Base-by-base conservation (phyloP, 257 asterid species). In the Solanum peruvianum region DNA sequence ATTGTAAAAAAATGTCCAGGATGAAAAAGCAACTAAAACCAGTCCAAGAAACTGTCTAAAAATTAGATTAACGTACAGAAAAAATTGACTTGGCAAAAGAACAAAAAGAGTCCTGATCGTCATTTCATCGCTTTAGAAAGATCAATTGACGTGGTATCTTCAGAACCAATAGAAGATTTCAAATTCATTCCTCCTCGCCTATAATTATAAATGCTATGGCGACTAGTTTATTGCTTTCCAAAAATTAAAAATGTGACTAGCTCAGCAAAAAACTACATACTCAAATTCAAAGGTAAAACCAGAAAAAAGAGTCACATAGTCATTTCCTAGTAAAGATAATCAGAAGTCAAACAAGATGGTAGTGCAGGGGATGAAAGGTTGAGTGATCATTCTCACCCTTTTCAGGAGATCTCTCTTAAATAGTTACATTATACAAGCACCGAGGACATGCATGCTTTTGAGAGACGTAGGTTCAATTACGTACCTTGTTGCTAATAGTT, bases 401-500 rank as follows among this genome's bases (percentile, higher is more conserved):
- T 78, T 27, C 64, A 9, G 25, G 64, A 78, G 42, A 78, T 78
- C 66, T 78, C 66, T 15, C 66, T 14, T 45, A 78, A 78, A 9
- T 45, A 27, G 83, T 13, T 69, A 49, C 58, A 33, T 49, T 35
- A 71, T 71, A 86, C 60, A 73, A 25, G 29, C 20, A 49, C 37
- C 7, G 29, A 29, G 69, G 7, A 11, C 21, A 29, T 81, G 70
- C 82, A 33, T 62, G n/a, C 44, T 47, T 33, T 47, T 78, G 42
- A 56, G 87, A 88, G 78, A 84, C 9, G 67, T 76, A 72, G 31
- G 33, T 41, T 31, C 82, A 31, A n/a, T 27, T 15, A 72, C 4
- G 1, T 90, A 97, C 99, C 99, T 94, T 4, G 98, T 95, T 77
- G 91, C 98, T 64, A 95, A 81, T 87, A 97, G 87, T 90, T 96